Base-by-base conservation (phyloP, 768 basidiomycete species). In the Suillus luteus region DNA sequence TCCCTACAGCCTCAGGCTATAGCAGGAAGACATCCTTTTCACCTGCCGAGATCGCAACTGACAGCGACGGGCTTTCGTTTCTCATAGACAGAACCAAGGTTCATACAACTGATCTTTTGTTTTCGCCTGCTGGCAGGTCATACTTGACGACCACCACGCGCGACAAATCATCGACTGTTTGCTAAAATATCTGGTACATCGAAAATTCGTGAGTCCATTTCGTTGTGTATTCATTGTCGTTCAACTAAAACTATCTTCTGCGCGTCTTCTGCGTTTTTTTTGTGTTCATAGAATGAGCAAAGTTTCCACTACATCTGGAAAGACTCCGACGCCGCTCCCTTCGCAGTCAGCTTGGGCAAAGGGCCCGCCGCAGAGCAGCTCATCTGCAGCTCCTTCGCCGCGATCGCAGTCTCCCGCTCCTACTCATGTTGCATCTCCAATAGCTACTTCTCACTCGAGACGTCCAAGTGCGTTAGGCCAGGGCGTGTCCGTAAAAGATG, bases 41-140 rank as follows among this genome's bases (percentile, higher is more conserved):
- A 65, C 59, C 67, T 59, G 65, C 68, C 72, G 75, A 73, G 77
- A 67, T 72, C 73, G 78, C 78, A 71, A 68, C 64, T 46, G 62
- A 70, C 70, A 75, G 79, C 78, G 76, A 73, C 78, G 75, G 78
- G 74, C 60, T 58, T 68, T 61, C 63, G 59, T 70, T 54, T 54
- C 69, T 66, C 76, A 75, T 82, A 82, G 80, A 82, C 75, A 71
- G 73, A 69, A 73, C 73, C 65, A 65, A 57, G 38, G 70, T 70
- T 72, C 78, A 76, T 79, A 80, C 81, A 83, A 80, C 80, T 81
- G 52, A 54, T 81, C 84, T 81, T 83, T 85, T 57, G 55, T 57
- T 81, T 79, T 85, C 83, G 87, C 90, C 90, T 91, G 90, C 90
- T 90, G 90, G 90, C 90, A 91, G 90, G 90, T 91, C 89, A 86